Base-by-base conservation (phyloP, 176 grass and related monocot species). In the Thalia dealbata region DNA sequence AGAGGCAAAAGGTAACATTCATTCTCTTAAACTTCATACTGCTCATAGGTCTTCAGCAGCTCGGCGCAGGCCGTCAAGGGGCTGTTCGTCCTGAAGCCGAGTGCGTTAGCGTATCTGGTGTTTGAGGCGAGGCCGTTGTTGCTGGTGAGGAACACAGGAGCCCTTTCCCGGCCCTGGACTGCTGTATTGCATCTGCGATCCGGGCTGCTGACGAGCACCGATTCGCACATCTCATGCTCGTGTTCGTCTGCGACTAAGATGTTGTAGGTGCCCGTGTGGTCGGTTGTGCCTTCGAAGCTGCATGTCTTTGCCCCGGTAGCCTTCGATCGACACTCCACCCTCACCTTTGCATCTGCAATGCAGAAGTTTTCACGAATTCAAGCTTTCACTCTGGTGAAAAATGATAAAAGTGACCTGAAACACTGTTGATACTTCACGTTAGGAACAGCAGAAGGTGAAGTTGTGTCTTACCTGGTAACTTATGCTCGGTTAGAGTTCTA, bases 211-310 rank as follows among this genome's bases (percentile, higher is more conserved):
- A 97, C 60, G 23, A 97, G 84, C 71, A 88, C 76, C 0, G 93
- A 83, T 74, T 97, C 89, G 0, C 89, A 97, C 35, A 82, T 82
- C 81, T 97, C 93, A 9, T 90, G 82, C 65, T 90, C 93, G 0
- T 92, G 89, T 25, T 96, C 87, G 10, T 84, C 79, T 0, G 71
- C 32, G 0, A 97, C 89, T 29, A 42, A 50, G 60, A 97, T 97
- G 61, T 82, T 97, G 70, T 97, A 97, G 63, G 89, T 97, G 50
- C 93, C 93, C 58, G 87, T 90, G 85, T 75, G 84, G 38, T 97
- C 93, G 0, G 93, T 97, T 16, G 83, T 75, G 55, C 93, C 93
- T 27, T 90, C 89, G 0, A 90, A 90, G 76, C 71, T 91, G 82
- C 82, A 85, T 69, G 72, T 82, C 59, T 84, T 86, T 30, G 52